These are phyloP conservation scores for Phyllosticta citriasiana DNA, from an alignment of 2,329 filamentous ascomycete genomes.

Conservation along the genomic window DNA sequence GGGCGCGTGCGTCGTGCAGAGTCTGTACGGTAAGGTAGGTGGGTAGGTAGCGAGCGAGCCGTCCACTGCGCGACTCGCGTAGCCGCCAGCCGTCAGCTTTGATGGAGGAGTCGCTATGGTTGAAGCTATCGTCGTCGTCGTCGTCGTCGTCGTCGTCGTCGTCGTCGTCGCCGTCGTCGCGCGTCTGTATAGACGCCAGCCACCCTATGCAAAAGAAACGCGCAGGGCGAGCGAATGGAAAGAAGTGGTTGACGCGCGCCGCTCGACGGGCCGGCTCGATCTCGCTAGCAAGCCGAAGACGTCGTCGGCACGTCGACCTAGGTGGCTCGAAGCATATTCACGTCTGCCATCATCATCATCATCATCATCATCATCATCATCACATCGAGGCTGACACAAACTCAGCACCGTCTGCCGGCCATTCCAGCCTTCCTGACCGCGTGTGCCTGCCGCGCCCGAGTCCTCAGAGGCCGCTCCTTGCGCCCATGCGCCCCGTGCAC, in stretches of 20 bases:
- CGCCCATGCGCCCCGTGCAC: not conserved
- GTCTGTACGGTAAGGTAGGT: not conserved
- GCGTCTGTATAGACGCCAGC: no score
- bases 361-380: no score
- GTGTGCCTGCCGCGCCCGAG: not conserved
- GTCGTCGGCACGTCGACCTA: not conserved
- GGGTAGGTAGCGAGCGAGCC: no score
- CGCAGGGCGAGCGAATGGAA: not conserved
- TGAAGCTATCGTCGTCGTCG: not conserved
- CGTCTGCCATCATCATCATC: no score
- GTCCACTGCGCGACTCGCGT: not conserved
- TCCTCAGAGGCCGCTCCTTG: not conserved
- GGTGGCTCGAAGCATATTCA: not conserved
- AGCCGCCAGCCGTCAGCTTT: not conserved
- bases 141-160: not conserved
- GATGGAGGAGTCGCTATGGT: no score
- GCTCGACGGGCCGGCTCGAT: not conserved
- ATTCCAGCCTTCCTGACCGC: not conserved
- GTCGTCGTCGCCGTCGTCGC: not conserved
- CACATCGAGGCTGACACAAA: not conserved
- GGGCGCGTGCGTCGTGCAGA: not conserved
- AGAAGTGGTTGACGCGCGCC: not conserved
- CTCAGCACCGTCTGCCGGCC: not conserved
- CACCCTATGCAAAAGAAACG: not conserved
- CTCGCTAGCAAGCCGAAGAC: not conserved